phyloP scores from a whole-genome alignment of 2,329 filamentous ascomycete genomes.

The Cordyceps tenuipes region DNA sequence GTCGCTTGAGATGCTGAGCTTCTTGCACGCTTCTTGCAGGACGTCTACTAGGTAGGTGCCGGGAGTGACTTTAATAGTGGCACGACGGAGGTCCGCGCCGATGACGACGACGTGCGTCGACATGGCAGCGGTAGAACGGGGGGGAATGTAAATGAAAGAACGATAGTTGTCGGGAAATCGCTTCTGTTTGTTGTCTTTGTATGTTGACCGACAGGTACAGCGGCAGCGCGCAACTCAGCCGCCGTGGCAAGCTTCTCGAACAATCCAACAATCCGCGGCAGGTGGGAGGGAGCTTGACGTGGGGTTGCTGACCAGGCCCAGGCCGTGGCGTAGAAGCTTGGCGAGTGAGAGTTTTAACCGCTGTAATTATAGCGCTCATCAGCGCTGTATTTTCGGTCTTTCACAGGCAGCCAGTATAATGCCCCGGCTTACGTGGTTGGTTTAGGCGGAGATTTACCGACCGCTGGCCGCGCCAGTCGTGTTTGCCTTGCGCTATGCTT shows the following conservation, averaged over 20 bases:
- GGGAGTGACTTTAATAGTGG: slow-evolving; percentile 75
- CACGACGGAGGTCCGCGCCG: slow-evolving; percentile 67
- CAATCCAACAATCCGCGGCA: slow-evolving; percentile 14
- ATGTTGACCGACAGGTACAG: not conserved
- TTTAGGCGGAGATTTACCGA: slow-evolving; percentile 13
- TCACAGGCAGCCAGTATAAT: not conserved
- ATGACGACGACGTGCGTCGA: slow-evolving; percentile 84
- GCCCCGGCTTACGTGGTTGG: slow-evolving; percentile 6
- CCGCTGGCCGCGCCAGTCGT: slow-evolving; percentile 13
- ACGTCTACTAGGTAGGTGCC: slow-evolving; percentile 77
- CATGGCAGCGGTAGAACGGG: slow-evolving; percentile 41
- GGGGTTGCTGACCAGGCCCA: not conserved
- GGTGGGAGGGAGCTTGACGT: slow-evolving; percentile 9
- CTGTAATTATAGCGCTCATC: slow-evolving; percentile 2
- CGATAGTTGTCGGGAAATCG: not conserved
- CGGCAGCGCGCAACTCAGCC: not conserved
- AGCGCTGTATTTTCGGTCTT: not conserved
- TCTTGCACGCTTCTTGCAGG: slow-evolving; percentile 77
- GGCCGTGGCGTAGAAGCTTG: not conserved
- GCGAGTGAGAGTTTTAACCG: not conserved
- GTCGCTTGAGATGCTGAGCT: slow-evolving; percentile 63
- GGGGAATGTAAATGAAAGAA: not conserved
- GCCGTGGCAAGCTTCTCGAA: slow-evolving; percentile 12
- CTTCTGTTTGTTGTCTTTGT: not conserved
- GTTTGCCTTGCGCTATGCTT: slow-evolving; percentile 12